A percentile compares a stretch with the other conserved stretches of the same genome.
These are phyloP conservation scores for Pelargonium fulgidum DNA, from an alignment of 441 rosid species.

Conservation along the genomic window DNA sequence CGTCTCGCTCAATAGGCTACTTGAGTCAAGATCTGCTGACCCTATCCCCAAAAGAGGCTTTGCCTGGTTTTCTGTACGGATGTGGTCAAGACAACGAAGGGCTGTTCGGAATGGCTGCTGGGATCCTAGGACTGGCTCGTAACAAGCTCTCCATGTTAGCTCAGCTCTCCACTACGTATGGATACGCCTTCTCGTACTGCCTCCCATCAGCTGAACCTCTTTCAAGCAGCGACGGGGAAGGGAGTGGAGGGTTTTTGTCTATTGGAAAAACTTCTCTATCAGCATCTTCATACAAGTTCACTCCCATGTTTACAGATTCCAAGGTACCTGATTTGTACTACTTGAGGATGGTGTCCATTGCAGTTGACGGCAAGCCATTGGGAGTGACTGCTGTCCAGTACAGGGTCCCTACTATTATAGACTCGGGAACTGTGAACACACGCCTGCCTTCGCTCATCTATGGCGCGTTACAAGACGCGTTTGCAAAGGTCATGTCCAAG, in stretches of 20 bases:
- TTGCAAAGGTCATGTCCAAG: conserved; percentile 30
- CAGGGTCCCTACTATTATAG: conserved; percentile 38
- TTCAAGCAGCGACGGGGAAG: too few species aligned
- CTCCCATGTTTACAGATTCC: conserved; percentile 21
- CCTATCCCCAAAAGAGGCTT: conserved; percentile 23
- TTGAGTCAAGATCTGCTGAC: conserved; percentile 36
- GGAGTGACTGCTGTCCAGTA: conserved; percentile 18
- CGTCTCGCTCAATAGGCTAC: conserved; percentile 37
- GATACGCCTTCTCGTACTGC: conserved; percentile 43
- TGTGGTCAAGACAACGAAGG: conserved; percentile 42
- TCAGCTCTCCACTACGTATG: conserved; percentile 24
- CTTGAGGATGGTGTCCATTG: conserved; percentile 26
- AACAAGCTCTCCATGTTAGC: conserved; percentile 33
- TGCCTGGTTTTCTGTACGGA: conserved; percentile 34
- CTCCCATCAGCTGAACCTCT: conserved; percentile 31
- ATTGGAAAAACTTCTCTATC: conserved; percentile 15
- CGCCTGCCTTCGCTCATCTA: conserved; percentile 40
- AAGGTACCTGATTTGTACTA: conserved; percentile 27
- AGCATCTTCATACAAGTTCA: conserved; percentile 20
- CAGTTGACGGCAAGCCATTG: conserved; percentile 30
- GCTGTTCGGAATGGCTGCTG: conserved; percentile 35
- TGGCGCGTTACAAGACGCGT: conserved; percentile 26
- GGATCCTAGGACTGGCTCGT: conserved; percentile 41
- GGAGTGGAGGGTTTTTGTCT: conserved; percentile 17
- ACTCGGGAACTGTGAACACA: conserved; percentile 44